Base-by-base conservation (phyloP, 306 rosid species). In the Cucurbita argyrosperma region DNA sequence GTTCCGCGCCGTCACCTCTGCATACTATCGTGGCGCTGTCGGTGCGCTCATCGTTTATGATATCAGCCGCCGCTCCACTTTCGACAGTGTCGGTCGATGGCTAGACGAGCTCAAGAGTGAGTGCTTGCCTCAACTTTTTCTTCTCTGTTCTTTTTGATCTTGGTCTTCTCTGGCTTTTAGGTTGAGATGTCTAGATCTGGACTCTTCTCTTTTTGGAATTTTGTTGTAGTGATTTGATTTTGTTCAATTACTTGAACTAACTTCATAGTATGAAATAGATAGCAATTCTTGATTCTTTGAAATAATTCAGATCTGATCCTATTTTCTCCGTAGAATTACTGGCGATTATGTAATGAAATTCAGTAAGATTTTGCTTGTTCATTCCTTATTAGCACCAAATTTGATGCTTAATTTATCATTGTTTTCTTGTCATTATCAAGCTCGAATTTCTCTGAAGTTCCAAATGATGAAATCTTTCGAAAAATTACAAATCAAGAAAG, bases 1-100 rank as follows among this genome's bases (percentile, higher is more conserved):
- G 10, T 92, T 92, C 77, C 88, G 98, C 11, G 98, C 98, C 10
- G 98, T 92, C 76, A 92, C 98, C 30, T 92, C 98, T 3, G 98
- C 98, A 10, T 92, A 92, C 80, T 92, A 92, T 73, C 85, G 98
- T 0, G 98, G 98, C 61, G 92, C 96, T 10, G 96, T 92, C 37
- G 98, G 96, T 21, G 96, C 96, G 67, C 98, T 92, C 52, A 18
- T 92, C 62, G 96, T 92, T 35, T 92, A 90, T 76, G 98, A 92
- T 52, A 90, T 92, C 73, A 87, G 83, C 26, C 98, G 98, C 69
- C 83, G 90, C 47, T 85, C 91, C 73, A 90, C 98, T 16, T 92
- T 92, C 51, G 96, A 92, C 1, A 90, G 96, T 80, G 79, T 92
- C 26, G 85, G 82, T 52, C 96, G 98, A 18, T 92, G 98, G 98